These are phyloP conservation scores for Trichoderma gracile DNA, from an alignment of 2,329 filamentous ascomycete species.

Conservation along the genomic window DNA sequence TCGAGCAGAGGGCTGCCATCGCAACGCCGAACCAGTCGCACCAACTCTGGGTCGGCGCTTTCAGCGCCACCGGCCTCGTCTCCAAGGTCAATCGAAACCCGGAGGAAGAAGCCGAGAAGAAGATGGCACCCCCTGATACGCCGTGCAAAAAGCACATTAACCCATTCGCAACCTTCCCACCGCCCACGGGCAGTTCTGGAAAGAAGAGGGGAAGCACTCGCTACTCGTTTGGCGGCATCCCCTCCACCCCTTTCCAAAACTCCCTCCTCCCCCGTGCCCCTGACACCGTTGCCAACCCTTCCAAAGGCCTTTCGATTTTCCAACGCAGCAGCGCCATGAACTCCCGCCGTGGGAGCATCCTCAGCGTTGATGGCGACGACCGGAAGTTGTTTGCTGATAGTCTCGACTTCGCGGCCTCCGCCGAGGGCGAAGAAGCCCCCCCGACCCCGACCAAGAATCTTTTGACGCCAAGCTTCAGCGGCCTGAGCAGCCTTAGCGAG, in stretches of 20 bases:
- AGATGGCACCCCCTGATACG: constrained; percentile 82
- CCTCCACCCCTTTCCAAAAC: constrained; percentile 76
- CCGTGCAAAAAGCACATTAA: constrained; percentile 86
- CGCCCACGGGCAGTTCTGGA: constrained; percentile 58
- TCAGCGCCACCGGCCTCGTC: constrained; percentile 91
- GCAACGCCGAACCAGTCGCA: constrained; percentile 49
- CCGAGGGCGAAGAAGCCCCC: constrained; percentile 65
- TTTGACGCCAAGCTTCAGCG: constrained; percentile 46
- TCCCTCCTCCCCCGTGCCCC: constrained; percentile 51
- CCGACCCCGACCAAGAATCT: constrained; percentile 87
- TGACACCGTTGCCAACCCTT: constrained; percentile 55
- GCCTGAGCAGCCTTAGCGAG: constrained; percentile 42
- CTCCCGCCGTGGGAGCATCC: constrained; percentile 65
- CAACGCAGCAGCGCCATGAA: constrained; percentile 53
- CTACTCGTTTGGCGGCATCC: constrained; percentile 69
- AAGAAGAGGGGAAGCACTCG: constrained; percentile 63
- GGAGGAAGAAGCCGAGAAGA: constrained; percentile 63
- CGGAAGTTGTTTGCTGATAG: constrained; percentile 47
- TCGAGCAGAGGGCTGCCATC: constrained; percentile 36
- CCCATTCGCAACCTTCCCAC: constrained; percentile 67
- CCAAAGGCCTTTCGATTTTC: constrained; percentile 67
- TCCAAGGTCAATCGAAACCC: constrained; percentile 90
- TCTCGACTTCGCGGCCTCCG: constrained; percentile 32
- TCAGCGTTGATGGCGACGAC: constrained; percentile 80
- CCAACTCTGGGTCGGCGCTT: constrained; percentile 77